Conservation (phyloP, 208 protist species). For the Crithidia sp. region DNA sequence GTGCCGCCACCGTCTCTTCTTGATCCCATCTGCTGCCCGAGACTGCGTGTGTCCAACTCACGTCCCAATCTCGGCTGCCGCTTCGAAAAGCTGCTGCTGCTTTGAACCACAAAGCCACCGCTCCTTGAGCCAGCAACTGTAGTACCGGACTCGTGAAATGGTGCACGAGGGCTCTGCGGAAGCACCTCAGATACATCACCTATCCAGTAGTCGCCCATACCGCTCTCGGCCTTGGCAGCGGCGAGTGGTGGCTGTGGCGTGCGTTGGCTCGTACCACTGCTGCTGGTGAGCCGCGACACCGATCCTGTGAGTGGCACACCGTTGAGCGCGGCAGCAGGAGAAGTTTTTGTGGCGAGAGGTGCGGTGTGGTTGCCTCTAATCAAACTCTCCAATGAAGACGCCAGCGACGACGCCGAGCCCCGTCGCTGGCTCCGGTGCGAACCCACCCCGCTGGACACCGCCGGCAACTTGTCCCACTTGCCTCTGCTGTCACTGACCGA, state of each 20-base stretch:
- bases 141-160: no score
- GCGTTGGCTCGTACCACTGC: not conserved
- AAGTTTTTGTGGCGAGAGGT: not conserved
- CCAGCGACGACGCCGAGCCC: not conserved
- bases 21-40: not conserved
- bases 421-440: no score
- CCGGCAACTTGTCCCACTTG: not conserved
- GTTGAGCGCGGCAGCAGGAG: not conserved
- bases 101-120: no score
- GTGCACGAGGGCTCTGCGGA: no score
- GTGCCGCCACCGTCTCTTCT: not conserved
- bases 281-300: not conserved
- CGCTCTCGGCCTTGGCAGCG: not conserved
- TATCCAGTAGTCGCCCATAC: not conserved
- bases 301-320: not conserved
- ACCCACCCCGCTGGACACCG: not conserved
- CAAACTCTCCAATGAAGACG: no score
- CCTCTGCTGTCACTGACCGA: not conserved
- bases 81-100: no score
- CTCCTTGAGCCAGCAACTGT: no score
- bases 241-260: not conserved
- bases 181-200: not conserved
- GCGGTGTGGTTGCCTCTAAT: no score
- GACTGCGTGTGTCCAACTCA: not conserved
- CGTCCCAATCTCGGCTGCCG: no score